Base-by-base conservation (phyloP, 306 rosid genomes). In the Vigna mungo region DNA sequence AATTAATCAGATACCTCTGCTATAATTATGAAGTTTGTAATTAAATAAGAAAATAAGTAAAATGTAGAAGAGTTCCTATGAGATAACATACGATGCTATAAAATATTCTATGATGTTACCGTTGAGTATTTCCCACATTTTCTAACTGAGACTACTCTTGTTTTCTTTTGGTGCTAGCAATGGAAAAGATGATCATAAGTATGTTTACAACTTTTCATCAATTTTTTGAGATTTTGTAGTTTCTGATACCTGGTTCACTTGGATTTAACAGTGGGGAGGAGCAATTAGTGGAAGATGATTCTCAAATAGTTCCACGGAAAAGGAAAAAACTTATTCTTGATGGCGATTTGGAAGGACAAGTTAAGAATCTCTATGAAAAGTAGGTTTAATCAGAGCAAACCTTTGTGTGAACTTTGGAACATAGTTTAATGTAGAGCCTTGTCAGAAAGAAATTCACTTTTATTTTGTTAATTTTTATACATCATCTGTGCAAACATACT, bases 331-430 rank as follows among this genome's bases (percentile, higher is more conserved):
- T 89, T 76, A 72, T 83, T 85, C 90, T 94, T 46, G 93, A 83
- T 71, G 89, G 71, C 59, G 92, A 84, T 46, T 56, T 86, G 85
- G 96, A 92, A 83, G 74, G 46, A 77, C 85, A 87, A 86, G 86
- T 94, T 66, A 92, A 79, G 87, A 84, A 89, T 82, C 94, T 92
- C 64, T 85, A 82, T 81, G 96, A 92, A 82, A 87, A 84, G 98
- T 94, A 90, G 55, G 91, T 81, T 65, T 43, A 65, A 69, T 69
- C 55, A 70, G 16, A 77, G 51, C 27, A 51, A 71, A 52, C 9
- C 30, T 39, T 78, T 68, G 5, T 79, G 54, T 65, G 36, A n/a
- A 60, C 11, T 79, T 27, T 71, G 59, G 48, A 36, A 14, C 66
- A n/a, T 54, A 44, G 48, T 77, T 84, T 74, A 54, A 48, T 60